These are phyloP conservation scores for Phoenix roebelenii DNA, from an alignment of 176 grass and related monocot species.

Conservation along the genomic window DNA sequence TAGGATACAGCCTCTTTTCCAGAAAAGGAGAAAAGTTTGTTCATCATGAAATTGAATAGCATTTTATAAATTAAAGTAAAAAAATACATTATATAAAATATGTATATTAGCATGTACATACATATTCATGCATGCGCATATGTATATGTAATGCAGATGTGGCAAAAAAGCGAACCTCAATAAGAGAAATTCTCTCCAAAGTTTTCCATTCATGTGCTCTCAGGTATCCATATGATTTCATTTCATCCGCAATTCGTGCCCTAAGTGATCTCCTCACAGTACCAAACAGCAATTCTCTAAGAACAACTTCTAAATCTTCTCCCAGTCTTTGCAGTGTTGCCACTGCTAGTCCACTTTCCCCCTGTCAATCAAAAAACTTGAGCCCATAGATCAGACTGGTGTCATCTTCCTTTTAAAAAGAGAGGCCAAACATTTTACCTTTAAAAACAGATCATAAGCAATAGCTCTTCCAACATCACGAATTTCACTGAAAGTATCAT, in stretches of 20 bases:
- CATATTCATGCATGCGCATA: no score
- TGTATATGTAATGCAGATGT: neutral
- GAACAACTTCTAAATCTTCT: conserved; percentile 66
- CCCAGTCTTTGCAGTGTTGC: conserved; percentile 76
- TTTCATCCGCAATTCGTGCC: conserved; percentile 60
- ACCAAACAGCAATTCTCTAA: conserved; percentile 85
- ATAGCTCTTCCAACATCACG: conserved; percentile 73
- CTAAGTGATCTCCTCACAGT: conserved; percentile 85
- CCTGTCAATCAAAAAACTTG: conserved; percentile 36
- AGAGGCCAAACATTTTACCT: conserved; percentile 33
- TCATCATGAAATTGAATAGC: conserved; percentile 10
- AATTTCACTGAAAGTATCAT: conserved; percentile 82
- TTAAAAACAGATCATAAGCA: conserved; percentile 87
- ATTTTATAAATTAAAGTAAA: no score
- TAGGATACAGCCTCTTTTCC: conserved; percentile 74
- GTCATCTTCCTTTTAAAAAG: neutral
- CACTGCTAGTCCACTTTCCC: conserved; percentile 69
- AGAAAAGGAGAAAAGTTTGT: conserved; percentile 24
- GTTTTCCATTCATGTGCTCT: conserved; percentile 58
- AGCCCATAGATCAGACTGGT: neutral
- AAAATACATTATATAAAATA: no score
- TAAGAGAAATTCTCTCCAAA: conserved; percentile 63
- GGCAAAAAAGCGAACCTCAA: conserved; percentile 56
- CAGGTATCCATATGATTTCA: conserved; percentile 62
- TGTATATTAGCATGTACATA: no score